Evolutionary conservation across 768 basidiomycete species (phyloP).

Genomic region (Suillus discolor): DNA sequence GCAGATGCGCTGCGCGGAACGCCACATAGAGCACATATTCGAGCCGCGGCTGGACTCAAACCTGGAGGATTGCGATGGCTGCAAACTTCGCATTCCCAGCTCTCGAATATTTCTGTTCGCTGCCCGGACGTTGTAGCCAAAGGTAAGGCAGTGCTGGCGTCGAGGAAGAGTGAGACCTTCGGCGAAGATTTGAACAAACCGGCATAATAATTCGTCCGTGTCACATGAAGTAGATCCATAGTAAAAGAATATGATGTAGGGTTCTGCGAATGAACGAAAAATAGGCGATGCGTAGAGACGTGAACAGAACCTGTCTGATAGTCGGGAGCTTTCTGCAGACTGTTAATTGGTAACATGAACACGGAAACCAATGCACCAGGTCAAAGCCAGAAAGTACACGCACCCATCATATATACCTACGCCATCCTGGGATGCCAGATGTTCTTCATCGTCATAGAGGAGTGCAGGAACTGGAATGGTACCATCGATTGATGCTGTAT

Average conservation of each 20-base stretch:
- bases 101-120: conserved; percentile 42
- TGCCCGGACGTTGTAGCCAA: conserved; percentile 30
- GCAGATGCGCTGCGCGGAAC: conserved; percentile 56
- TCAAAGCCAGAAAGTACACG: conserved; percentile 28
- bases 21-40: conserved; percentile 82
- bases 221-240: conserved; percentile 63
- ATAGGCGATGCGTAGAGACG: conserved; percentile 81
- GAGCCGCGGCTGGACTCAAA: conserved; percentile 65
- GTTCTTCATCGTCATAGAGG: conserved; percentile 79
- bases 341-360: conserved; percentile 37
- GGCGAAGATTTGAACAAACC: conserved; percentile 89
- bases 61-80: conserved; percentile 80
- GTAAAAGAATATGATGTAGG: conserved; percentile 62
- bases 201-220: conserved; percentile 84
- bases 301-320: conserved; percentile 77
- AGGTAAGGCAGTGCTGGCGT: conserved; percentile 30
- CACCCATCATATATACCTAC: conserved; percentile 95
- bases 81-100: conserved; percentile 91
- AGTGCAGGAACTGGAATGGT: conserved; percentile 77
- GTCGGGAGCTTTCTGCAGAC: conserved; percentile 77
- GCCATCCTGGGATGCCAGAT: conserved; percentile 69
- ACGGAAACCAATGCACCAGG: conserved; percentile 12
- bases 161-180: conserved; percentile 81
- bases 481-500: conserved; percentile 63
- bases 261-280: conserved; percentile 68